Evolutionary conservation across 2,329 filamentous ascomycete genomes (phyloP).

Genomic region (Beauveria sp.): DNA sequence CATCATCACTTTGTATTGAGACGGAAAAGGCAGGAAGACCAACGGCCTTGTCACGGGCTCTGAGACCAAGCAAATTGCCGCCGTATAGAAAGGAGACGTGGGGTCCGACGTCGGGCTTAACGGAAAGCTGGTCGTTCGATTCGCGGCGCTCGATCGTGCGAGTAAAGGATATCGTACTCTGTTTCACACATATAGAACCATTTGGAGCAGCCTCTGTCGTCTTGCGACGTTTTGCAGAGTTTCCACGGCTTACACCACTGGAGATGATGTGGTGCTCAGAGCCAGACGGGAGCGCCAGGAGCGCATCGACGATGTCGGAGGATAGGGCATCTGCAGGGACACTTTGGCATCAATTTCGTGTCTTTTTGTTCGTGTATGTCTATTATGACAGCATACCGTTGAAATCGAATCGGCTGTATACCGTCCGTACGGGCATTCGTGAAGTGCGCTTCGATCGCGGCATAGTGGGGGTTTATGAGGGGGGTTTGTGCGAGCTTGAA

Average conservation of each 20-base stretch:
- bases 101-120: constrained; percentile 16
- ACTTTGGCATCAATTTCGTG: background rate
- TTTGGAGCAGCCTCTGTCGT: constrained; percentile 9
- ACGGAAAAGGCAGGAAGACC: background rate
- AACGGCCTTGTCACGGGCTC: background rate
- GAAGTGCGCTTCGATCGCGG: background rate
- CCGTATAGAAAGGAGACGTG: constrained; percentile 2
- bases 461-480: background rate
- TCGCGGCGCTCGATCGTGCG: constrained; percentile 17
- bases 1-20: background rate
- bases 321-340: constrained; percentile 18
- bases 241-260: constrained; percentile 6
- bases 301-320: constrained; percentile 15
- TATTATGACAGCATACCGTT: background rate
- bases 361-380: background rate
- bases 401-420: background rate
- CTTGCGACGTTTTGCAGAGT: constrained; percentile 26
- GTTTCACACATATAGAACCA: constrained; percentile 21
- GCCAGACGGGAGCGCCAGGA: constrained; percentile 17
- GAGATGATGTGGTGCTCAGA: constrained; percentile 8
- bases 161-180: constrained; percentile 19
- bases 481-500: background rate
- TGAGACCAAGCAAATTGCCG: background rate
- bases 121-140: constrained; percentile 6
- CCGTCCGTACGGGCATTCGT: background rate